Evolutionary conservation across 495 filamentous ascomycete species (phyloP).

Genomic region (Apodospora peruviana): DNA sequence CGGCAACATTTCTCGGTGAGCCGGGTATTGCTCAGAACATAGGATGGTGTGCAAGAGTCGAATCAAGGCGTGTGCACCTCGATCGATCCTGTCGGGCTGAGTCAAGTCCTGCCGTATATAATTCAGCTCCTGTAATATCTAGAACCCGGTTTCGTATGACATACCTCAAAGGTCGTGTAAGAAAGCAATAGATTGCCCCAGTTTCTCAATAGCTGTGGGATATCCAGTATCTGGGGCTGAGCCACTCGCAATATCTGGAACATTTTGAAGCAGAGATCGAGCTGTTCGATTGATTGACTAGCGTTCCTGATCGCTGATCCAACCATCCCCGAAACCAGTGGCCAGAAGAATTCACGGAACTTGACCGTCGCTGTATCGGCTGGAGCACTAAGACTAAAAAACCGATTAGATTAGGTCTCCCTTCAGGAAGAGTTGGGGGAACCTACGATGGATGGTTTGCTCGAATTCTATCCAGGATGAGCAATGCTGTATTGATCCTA

Average conservation of each 20-base stretch:
- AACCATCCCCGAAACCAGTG: conserved; percentile 38
- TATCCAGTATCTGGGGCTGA: conserved; percentile 43
- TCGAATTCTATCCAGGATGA: conserved; percentile 28
- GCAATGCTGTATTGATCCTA: conserved; percentile 33
- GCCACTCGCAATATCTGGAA: conserved; percentile 52
- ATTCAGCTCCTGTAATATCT: not conserved
- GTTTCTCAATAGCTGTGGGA: conserved; percentile 22
- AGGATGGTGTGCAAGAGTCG: conserved; percentile 20
- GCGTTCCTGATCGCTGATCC: conserved; percentile 27
- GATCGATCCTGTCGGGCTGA: conserved; percentile 43
- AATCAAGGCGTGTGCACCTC: conserved; percentile 42
- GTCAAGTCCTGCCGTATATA: conserved; percentile 37
- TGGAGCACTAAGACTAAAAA: not conserved
- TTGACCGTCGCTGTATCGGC: conserved; percentile 19
- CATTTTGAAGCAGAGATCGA: conserved; percentile 39
- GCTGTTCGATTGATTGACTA: conserved; percentile 38
- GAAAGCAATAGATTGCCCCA: conserved; percentile 18
- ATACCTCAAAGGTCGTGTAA: conserved; percentile 29
- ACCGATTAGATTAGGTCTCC: not conserved
- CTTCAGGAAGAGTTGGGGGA: too few relatives aligned
- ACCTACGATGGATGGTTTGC: too few relatives aligned
- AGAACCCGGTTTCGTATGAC: too few relatives aligned
- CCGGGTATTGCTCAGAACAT: not conserved
- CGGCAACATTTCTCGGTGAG: conserved; percentile 3
- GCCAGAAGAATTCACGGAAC: conserved; percentile 44